Evolutionary conservation across 164 flowering plant species (phyloP).

Genomic region (Sedum album): DNA sequence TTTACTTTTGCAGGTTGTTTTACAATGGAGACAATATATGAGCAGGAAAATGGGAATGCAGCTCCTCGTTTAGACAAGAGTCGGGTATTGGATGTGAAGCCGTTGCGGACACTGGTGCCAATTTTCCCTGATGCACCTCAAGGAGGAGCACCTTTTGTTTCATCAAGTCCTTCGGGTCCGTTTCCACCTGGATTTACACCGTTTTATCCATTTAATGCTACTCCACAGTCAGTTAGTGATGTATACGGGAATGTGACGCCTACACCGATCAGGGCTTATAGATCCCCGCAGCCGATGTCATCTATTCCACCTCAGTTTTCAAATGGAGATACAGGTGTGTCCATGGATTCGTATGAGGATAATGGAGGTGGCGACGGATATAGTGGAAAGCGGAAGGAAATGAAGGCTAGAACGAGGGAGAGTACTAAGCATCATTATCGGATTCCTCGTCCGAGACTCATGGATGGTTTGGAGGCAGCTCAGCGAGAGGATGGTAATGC

Average conservation of each 20-base stretch:
- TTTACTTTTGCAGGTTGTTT: background rate
- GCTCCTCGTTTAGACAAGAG: constrained; percentile 17
- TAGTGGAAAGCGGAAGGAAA: background rate
- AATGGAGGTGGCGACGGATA: background rate
- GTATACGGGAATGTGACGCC: background rate
- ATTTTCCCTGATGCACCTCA: constrained; percentile 15
- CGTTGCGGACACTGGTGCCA: constrained; percentile 21
- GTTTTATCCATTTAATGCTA: constrained; percentile 24
- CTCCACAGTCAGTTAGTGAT: background rate
- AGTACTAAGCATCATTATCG: background rate
- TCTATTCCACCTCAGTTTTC: background rate
- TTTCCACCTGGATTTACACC: constrained; percentile 25
- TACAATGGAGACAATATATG: background rate
- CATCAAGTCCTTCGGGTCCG: constrained; percentile 16
- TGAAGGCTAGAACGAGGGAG: background rate
- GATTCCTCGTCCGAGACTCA: background rate
- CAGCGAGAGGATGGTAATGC: constrained; percentile 26
- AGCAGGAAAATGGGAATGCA: constrained; percentile 7
- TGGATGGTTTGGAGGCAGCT: background rate
- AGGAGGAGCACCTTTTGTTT: constrained; percentile 14
- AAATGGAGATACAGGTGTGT: constrained; percentile 9
- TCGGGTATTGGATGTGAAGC: constrained; percentile 27
- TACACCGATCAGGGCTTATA: constrained; percentile 9
- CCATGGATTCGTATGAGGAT: constrained; percentile 1
- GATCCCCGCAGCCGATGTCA: constrained; percentile 8